Conservation (phyloP, 257 asterid genomes). For the Solanum pennellii region DNA sequence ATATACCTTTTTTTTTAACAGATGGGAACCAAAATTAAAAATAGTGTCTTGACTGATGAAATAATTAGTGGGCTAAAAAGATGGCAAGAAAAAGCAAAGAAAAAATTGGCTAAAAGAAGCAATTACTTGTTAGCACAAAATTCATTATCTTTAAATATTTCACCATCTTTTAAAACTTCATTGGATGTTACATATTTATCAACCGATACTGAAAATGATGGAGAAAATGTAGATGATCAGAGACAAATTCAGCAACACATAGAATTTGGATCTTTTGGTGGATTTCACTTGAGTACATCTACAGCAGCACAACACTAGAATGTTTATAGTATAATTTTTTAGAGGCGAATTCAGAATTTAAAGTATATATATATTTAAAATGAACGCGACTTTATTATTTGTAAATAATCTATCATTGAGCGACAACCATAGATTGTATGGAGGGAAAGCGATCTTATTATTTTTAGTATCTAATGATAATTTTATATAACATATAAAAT, state of each 20-base stretch:
- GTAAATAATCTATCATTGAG: neutral
- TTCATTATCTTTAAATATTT: neutral
- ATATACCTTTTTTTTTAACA: neutral
- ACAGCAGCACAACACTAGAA: neutral
- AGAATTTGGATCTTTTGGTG: slow-evolving; percentile 31
- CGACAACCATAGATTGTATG: no score
- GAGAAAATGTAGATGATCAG: slow-evolving; percentile 2
- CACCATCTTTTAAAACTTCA: slow-evolving; percentile 5
- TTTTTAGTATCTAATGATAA: neutral
- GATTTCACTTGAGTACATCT: slow-evolving; percentile 16
- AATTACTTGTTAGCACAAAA: slow-evolving; percentile 2
- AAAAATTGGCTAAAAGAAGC: slow-evolving; percentile 24
- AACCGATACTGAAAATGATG: slow-evolving; percentile 3
- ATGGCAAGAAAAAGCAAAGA: slow-evolving; percentile 55
- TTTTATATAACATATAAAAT: no score
- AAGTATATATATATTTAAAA: neutral
- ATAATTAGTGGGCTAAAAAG: slow-evolving; percentile 39
- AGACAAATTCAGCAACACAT: neutral
- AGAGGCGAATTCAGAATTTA: neutral
- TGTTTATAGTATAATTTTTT: neutral
- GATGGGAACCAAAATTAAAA: slow-evolving; percentile 61
- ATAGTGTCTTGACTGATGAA: slow-evolving; percentile 37
- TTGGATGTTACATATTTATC: slow-evolving; percentile 4
- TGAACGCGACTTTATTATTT: neutral
- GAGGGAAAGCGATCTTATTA: no score